Conservation (phyloP, 805 yeast species). For the Sugiyamaella floridensis region DNA sequence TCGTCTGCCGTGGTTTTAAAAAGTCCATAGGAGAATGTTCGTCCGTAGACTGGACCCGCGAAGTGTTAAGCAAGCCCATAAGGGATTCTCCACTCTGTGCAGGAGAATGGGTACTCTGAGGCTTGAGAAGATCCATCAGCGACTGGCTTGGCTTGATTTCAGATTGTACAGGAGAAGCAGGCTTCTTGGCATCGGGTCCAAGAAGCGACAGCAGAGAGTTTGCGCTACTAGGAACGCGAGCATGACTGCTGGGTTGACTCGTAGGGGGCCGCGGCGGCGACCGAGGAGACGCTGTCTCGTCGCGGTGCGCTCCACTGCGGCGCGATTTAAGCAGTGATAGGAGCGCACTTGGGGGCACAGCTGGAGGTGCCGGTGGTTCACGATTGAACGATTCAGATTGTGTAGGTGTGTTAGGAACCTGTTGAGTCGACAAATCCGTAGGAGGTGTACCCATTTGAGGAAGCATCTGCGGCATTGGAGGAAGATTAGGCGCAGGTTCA, state of each 20-base stretch:
- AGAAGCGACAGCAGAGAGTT: background rate
- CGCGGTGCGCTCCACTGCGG: background rate
- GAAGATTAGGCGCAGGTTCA: background rate
- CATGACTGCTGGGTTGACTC: background rate
- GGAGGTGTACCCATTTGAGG: constrained; percentile 2
- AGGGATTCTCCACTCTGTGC: background rate
- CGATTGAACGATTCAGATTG: background rate
- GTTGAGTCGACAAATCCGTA: background rate
- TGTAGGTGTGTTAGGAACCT: background rate
- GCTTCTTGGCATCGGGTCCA: background rate
- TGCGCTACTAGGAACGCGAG: background rate
- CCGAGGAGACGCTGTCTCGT: background rate
- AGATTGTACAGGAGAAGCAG: background rate
- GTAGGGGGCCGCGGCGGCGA: background rate
- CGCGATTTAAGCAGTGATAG: constrained; percentile 19
- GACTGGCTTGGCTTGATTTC: constrained; percentile 1
- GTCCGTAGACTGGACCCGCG: background rate
- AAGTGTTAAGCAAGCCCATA: background rate
- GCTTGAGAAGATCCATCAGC: constrained; percentile 5
- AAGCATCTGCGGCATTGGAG: constrained; percentile 10
- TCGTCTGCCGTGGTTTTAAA: constrained; percentile 1
- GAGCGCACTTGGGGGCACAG: constrained; percentile 22
- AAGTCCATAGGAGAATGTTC: constrained; percentile 1
- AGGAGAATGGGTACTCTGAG: background rate
- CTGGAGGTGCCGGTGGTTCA: constrained; percentile 12